Evolutionary conservation across 2,329 filamentous ascomycete genomes (phyloP).

Genomic region (Aspergillus pseudonomiae): DNA sequence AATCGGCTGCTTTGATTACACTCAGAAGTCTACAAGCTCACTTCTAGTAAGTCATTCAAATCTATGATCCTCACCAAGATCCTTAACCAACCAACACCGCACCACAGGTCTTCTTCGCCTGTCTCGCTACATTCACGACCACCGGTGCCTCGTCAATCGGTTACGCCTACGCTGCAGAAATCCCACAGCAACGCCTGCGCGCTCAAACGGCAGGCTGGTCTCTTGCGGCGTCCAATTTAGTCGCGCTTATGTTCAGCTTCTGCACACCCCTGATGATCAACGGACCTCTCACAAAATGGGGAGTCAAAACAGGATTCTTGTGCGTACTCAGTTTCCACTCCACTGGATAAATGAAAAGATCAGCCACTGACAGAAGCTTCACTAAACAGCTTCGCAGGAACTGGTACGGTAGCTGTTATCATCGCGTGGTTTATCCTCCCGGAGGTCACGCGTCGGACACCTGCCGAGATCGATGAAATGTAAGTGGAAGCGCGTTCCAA

Average conservation of each 20-base stretch:
- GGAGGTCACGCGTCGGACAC: constrained; percentile 54
- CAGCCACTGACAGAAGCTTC: neutral
- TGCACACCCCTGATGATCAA: constrained; percentile 52
- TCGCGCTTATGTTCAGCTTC: constrained; percentile 51
- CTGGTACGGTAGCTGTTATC: constrained; percentile 32
- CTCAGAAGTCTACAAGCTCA: constrained; percentile 35
- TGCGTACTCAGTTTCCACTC: constrained; percentile 22
- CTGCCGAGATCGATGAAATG: constrained; percentile 53
- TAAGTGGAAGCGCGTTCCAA: constrained; percentile 24
- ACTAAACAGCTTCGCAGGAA: constrained; percentile 36
- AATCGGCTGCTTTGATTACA: constrained; percentile 46
- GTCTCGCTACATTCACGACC: constrained; percentile 46
- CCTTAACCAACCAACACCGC: neutral
- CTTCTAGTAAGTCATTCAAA: constrained; percentile 33
- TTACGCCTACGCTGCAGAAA: constrained; percentile 48
- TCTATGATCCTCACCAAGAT: neutral
- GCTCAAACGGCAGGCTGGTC: constrained; percentile 45
- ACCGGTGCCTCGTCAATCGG: constrained; percentile 48
- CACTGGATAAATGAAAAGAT: neutral
- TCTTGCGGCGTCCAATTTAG: constrained; percentile 44
- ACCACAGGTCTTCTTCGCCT: constrained; percentile 46
- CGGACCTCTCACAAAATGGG: constrained; percentile 40
- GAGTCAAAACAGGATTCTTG: constrained; percentile 52
- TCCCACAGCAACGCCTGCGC: constrained; percentile 45
- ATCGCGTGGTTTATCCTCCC: constrained; percentile 54